Evolutionary conservation across 2,329 filamentous ascomycete genomes (phyloP).

Genomic region (Phaeosphaeriaceae sp.): DNA sequence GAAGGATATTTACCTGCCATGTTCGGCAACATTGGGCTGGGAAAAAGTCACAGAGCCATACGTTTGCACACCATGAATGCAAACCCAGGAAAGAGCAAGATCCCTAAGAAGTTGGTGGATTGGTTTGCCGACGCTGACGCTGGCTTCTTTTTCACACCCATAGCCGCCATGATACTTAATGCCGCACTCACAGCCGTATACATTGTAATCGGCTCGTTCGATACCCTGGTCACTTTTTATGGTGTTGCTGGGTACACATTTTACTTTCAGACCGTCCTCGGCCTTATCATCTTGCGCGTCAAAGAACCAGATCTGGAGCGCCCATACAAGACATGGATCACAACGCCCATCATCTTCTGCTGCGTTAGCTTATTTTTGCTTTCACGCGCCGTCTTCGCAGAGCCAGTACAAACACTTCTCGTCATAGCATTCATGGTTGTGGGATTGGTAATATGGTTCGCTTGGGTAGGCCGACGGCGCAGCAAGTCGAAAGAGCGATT

Average conservation of each 20-base stretch:
- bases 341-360: constrained; percentile 96
- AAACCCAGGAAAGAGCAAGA: constrained; percentile 22
- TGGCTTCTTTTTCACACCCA: constrained; percentile 90
- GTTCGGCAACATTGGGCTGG: constrained; percentile 82
- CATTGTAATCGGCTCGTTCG: constrained; percentile 86
- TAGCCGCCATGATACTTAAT: constrained; percentile 89
- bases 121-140: constrained; percentile 66
- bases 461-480: constrained; percentile 69
- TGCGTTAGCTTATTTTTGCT: constrained; percentile 94
- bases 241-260: constrained; percentile 97
- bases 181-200: constrained; percentile 74
- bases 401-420: constrained; percentile 86
- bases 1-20: constrained; percentile 88
- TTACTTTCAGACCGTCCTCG: constrained; percentile 94
- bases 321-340: constrained; percentile 96
- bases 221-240: constrained; percentile 93
- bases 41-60: constrained; percentile 49
- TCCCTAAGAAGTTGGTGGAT: constrained; percentile 30
- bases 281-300: constrained; percentile 87
- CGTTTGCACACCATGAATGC: constrained; percentile 38
- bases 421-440: constrained; percentile 84
- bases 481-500: constrained; percentile 36
- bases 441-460: constrained; percentile 88
- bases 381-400: constrained; percentile 84
- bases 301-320: constrained; percentile 85